These are phyloP conservation scores for Neurospora sp. DNA, from an alignment of 495 filamentous ascomycete genomes.

Conservation along the genomic window DNA sequence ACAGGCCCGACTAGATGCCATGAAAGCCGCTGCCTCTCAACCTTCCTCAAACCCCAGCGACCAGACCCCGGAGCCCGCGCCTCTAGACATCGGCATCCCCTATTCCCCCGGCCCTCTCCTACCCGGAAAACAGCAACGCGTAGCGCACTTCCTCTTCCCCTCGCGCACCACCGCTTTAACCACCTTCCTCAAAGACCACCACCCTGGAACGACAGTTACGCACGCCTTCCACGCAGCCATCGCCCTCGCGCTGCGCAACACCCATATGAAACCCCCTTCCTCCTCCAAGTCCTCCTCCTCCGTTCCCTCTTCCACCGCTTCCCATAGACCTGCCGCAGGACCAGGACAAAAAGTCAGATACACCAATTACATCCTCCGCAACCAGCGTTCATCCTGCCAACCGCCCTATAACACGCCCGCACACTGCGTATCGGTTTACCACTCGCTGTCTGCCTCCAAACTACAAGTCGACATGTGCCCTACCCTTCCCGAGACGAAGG, in stretches of 20 bases:
- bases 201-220: constrained; percentile 17
- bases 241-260: constrained; percentile 15
- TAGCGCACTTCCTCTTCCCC: constrained; percentile 6
- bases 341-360: constrained; percentile 7
- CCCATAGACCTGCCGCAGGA: no score
- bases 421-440: constrained; percentile 23
- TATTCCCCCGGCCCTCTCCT: not conserved
- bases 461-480: constrained; percentile 11
- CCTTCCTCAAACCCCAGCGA: not conserved
- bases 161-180: constrained; percentile 8
- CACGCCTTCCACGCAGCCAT: constrained; percentile 27
- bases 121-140: constrained; percentile 10
- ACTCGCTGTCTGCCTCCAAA: constrained; percentile 17
- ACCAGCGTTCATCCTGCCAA: constrained; percentile 17
- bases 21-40: not conserved
- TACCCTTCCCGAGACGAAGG: accelerated
- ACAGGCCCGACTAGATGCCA: not conserved
- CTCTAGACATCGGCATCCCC: not conserved
- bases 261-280: not conserved
- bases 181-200: constrained; percentile 9
- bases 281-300: no score
- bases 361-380: constrained; percentile 24
- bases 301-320: no score
- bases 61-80: not conserved
- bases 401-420: constrained; percentile 16